Conservation (phyloP, 768 basidiomycete species). For the Boletus sp. region DNA sequence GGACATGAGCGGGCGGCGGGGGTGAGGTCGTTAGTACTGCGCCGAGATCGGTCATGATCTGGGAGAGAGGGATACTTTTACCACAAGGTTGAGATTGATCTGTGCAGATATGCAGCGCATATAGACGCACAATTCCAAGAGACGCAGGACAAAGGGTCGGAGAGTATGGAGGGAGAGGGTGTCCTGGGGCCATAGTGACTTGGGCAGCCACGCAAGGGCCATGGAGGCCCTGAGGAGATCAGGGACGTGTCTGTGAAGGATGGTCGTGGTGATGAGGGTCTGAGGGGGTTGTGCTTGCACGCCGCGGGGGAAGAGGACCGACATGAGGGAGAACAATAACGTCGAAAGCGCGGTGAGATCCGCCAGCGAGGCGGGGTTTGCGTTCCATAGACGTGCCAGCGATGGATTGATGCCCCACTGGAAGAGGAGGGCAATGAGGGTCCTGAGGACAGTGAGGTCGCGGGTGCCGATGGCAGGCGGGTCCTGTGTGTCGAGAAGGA, state of each 20-base stretch:
- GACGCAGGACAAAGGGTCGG: constrained; percentile 50
- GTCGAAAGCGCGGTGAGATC: constrained; percentile 45
- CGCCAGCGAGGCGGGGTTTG: constrained; percentile 34
- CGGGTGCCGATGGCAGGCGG: constrained; percentile 53
- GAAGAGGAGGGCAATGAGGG: constrained; percentile 65
- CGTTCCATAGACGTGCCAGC: constrained; percentile 41
- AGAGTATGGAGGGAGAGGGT: constrained; percentile 44
- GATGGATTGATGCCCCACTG: constrained; percentile 68
- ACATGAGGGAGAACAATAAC: constrained; percentile 44
- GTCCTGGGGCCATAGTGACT: constrained; percentile 39
- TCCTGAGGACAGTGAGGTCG: constrained; percentile 61
- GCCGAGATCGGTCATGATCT: constrained; percentile 66
- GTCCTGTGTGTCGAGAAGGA: constrained; percentile 32
- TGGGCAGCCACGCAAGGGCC: constrained; percentile 73
- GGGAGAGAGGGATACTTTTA: constrained; percentile 58
- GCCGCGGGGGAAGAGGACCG: constrained; percentile 54
- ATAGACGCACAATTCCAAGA: constrained; percentile 60
- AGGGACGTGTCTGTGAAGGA: constrained; percentile 55
- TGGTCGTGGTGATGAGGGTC: constrained; percentile 58
- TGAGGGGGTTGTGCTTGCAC: constrained; percentile 47
- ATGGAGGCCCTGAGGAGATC: constrained; percentile 63
- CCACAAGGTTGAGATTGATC: constrained; percentile 8
- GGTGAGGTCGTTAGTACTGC: constrained; percentile 47
- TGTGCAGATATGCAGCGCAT: constrained; percentile 13
- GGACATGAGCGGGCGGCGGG: constrained; percentile 48